These are phyloP conservation scores for Centaurea solstitialis DNA, from an alignment of 129 eudicot species.

Conservation along the genomic window DNA sequence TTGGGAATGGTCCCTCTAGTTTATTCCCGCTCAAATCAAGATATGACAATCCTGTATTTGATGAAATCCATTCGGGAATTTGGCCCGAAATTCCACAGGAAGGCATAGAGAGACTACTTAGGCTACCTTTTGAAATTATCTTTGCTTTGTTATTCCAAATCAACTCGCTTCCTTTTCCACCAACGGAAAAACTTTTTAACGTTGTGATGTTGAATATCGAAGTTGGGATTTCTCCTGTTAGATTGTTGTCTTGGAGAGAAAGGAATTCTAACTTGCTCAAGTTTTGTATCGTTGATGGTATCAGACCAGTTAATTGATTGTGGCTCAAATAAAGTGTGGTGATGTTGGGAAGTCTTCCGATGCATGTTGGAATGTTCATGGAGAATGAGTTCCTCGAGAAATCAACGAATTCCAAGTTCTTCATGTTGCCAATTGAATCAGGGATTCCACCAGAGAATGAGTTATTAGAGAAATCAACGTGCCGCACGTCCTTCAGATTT, in stretches of 20 bases:
- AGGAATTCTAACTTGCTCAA: too few relatives aligned
- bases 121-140: constrained; percentile 32
- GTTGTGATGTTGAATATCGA: constrained; percentile 31
- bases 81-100: constrained; percentile 30
- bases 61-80: constrained; percentile 43
- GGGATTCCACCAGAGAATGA: constrained; percentile 39
- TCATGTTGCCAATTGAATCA: constrained; percentile 17
- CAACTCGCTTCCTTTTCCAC: constrained; percentile 23
- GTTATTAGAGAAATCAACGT: too few relatives aligned
- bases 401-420: constrained; percentile 23
- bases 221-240: too few relatives aligned
- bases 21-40: too few relatives aligned
- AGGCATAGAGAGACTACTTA: constrained; percentile 25
- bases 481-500: too few relatives aligned
- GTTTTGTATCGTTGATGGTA: too few relatives aligned
- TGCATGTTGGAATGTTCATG: constrained; percentile 26
- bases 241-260: too few relatives aligned
- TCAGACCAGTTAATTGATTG: too few relatives aligned
- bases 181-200: constrained; percentile 26
- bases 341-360: constrained; percentile 35
- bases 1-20: too few relatives aligned
- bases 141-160: constrained; percentile 33
- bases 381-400: constrained; percentile 21
- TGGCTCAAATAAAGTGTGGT: too few relatives aligned
- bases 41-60: too few relatives aligned